Base-by-base conservation (phyloP, 257 asterid genomes). In the Solanum rostratum region DNA sequence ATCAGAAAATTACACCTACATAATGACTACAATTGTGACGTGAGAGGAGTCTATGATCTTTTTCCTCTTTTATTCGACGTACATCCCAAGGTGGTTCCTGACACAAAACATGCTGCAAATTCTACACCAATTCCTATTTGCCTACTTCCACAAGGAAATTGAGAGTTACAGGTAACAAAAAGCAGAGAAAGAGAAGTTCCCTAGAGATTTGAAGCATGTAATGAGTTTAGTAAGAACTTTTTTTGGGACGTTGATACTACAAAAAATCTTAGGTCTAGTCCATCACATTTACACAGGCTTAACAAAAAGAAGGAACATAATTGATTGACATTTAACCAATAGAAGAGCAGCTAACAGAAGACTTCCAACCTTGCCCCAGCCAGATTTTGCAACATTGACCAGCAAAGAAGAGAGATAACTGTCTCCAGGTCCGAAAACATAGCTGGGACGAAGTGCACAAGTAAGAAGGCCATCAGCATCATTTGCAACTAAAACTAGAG, bases 371-470 rank as follows among this genome's bases (percentile, higher is more conserved):
- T 95, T 94, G 70, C 92, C 91, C 97, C 96, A 95, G 84, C 86
- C 83, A 82, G 97, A 92, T 84, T 91, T 91, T 82, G 93, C 97
- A 86, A 92, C 86, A 85, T 87, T 89, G 86, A 92, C 89, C 79
- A 95, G 88, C 88, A 84, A 83, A 69, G 97, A 97, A 82, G 92
- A 65, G 55, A 95, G 90, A 73, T 90, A 89, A 86, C 86, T 90
- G 87, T 95, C 98, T 85, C 95, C 96, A 81, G 98, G 95, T 83
- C 98, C 98, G 89, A 90, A 95, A 55, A 91, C 97, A 90, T 94
- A 92, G 92, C 93, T 88, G 55, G 95, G 93, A 65, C 98, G 98
- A 90, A 95, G 91, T 39, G 91, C 93, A 88, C 98, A 95, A 39
- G 98, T 95, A 90, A 91, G 87, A 85, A 95, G 98, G 88, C 93